phyloP scores from a whole-genome alignment of 257 asterid species.

The Przewalskia tangutica region DNA sequence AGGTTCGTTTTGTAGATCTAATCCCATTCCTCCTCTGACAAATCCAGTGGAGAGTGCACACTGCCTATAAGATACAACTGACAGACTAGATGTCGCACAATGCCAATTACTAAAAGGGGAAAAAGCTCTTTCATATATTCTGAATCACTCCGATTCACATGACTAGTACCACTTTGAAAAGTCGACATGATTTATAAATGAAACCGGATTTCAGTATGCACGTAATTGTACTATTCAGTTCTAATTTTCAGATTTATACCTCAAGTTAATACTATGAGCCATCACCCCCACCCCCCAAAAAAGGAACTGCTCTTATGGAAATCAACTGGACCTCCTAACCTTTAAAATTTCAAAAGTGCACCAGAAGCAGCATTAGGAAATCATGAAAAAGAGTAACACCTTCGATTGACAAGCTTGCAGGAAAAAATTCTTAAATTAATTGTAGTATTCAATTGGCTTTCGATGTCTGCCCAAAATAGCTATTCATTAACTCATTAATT shows the following conservation, averaged over 20 bases:
- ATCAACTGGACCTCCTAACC: background rate
- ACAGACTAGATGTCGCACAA: background rate
- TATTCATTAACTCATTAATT: background rate
- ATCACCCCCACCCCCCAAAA: too few species aligned
- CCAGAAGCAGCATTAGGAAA: background rate
- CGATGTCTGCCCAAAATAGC: background rate
- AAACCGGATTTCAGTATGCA: too few species aligned
- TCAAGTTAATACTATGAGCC: background rate
- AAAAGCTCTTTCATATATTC: background rate
- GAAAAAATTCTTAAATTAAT: background rate
- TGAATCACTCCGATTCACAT: background rate
- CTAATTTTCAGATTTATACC: background rate
- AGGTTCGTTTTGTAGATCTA: constrained; percentile 24
- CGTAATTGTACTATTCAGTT: background rate
- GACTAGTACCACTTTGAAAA: too few species aligned
- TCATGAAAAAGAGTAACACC: background rate
- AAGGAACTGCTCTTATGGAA: background rate
- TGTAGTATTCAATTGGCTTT: background rate
- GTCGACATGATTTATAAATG: too few species aligned
- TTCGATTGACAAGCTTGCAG: background rate
- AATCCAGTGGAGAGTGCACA: constrained; percentile 32
- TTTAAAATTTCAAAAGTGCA: background rate
- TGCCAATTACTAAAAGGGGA: background rate
- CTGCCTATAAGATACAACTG: constrained; percentile 14
- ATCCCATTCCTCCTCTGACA: constrained; percentile 50